Evolutionary conservation across 306 rosid genomes (phyloP), one percentile per base, ranked within the genome.

Genomic region (Bauhinia variegata): DNA sequence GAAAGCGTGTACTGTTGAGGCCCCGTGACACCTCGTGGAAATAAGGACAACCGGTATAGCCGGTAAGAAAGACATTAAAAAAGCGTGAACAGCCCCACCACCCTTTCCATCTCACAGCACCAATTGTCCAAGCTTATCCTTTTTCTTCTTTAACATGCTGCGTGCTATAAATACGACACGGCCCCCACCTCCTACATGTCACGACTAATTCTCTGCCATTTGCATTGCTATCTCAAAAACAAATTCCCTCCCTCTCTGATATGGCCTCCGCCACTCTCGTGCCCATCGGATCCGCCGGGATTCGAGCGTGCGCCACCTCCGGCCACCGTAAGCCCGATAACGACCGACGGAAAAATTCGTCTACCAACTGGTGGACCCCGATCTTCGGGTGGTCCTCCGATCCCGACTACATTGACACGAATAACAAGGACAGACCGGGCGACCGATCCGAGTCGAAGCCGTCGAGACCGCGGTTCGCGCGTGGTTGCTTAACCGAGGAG

Each of bases 401-500:
- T n/a, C 91, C 98, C 1, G 95, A 92, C 76, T 92, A 92, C 86
- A 85, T 92, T 56, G 88, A 80, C 63, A 67, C 79, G 30, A 48
- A 6, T 36, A 63, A 47, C 57, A 77, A 71, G 18, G 33, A 19
- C 33, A 51, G 54, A 60, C 0, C 54, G 72, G 77, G 60, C 53
- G 19, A 11, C 60, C 7, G 47, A 36, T 68, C n/a, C 9, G 68
- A 49, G n/a, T n/a, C n/a, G n/a, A n/a, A n/a, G n/a, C n/a, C n/a
- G n/a, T 57, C 53, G 47, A 80, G 79, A 42, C 68, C 79, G 31
- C 72, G 87, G 8, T 80, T 84, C 75, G 55, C 88, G 6, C 85
- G 81, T 3, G 98, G 98, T 8, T 79, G 88, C 61, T 86, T 92
- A 61, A 92, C 98, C 23, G 93, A 77, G 79, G 96, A 89, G 78